Evolutionary conservation across 2,329 filamentous ascomycete species (phyloP).

Genomic region (Aphanoascus verrucosus): DNA sequence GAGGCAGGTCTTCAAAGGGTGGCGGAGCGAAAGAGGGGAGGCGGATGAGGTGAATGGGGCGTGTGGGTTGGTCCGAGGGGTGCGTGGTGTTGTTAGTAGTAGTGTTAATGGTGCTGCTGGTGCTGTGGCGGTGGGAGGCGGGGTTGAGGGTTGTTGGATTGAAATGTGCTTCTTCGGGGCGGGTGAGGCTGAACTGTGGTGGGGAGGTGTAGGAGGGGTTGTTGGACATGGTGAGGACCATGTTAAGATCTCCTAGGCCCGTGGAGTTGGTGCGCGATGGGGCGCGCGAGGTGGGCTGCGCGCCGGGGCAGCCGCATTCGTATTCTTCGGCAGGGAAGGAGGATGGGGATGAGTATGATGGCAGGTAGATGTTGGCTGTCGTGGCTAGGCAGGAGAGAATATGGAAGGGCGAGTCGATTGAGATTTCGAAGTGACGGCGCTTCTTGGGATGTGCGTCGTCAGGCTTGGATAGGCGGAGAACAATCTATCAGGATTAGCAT

Average conservation of each 20-base stretch:
- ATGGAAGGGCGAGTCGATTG: conserved; percentile 89
- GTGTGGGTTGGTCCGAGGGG: conserved; percentile 38
- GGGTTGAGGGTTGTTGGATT: conserved; percentile 80
- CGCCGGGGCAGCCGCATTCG: conserved; percentile 58
- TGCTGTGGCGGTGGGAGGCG: conserved; percentile 51
- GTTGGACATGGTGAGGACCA: conserved; percentile 13
- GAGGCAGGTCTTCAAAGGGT: conserved; percentile 69
- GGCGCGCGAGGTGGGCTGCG: conserved; percentile 37
- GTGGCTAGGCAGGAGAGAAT: conserved; percentile 90
- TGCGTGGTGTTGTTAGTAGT: conserved; percentile 21
- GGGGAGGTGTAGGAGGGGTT: not conserved
- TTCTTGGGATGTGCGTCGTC: conserved; percentile 69
- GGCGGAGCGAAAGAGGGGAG: conserved; percentile 81
- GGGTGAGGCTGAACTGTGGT: not conserved
- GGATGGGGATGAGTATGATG: conserved; percentile 56
- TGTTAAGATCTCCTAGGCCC: conserved; percentile 24
- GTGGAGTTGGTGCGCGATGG: conserved; percentile 18
- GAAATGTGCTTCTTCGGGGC: conserved; percentile 44
- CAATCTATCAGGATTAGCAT: conserved; percentile 51
- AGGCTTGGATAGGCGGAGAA: conserved; percentile 78
- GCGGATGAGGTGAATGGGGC: conserved; percentile 76
- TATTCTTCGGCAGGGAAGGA: conserved; percentile 46
- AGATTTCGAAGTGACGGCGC: conserved; percentile 86
- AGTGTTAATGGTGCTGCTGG: not conserved
- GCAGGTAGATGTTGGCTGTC: conserved; percentile 74